Percentiles rank a stretch among this genome's conserved stretches.
Conservation (phyloP, 192 early-diverging fungal genomes). For the Backusella westeae region DNA sequence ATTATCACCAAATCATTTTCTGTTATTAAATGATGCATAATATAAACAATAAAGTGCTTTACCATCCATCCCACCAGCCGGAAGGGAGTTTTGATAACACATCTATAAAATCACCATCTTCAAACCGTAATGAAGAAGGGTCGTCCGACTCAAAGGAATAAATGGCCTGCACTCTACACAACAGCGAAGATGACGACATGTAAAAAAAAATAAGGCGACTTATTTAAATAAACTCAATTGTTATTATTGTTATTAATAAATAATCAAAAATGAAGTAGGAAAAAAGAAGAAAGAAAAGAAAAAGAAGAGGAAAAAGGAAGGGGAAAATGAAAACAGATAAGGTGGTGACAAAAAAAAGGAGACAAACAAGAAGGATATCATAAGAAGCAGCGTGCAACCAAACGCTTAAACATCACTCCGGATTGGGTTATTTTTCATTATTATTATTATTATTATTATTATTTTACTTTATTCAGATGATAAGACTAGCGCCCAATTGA, state of each 20-base stretch:
- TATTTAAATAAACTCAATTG: neutral
- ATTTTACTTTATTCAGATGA: neutral
- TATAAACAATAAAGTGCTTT: neutral
- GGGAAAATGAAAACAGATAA: neutral
- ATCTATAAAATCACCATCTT: constrained; percentile 84
- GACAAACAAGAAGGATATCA: neutral
- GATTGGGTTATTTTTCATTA: neutral
- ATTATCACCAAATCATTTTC: neutral
- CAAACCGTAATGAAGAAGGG: constrained; percentile 76
- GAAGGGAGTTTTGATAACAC: constrained; percentile 86
- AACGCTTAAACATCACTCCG: neutral
- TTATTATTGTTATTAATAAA: neutral
- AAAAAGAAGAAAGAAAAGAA: constrained; percentile 1
- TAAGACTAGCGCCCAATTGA: constrained; percentile 19
- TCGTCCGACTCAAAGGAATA: constrained; percentile 86
- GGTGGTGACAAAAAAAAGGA: neutral
- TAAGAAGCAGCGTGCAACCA: neutral
- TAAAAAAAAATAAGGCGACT: neutral
- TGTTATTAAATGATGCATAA: neutral
- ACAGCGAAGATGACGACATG: constrained; percentile 9
- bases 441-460: neutral
- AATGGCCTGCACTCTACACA: constrained; percentile 64
- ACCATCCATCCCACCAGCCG: constrained; percentile 97
- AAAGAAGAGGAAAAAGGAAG: neutral
- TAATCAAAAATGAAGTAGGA: neutral